Base-by-base conservation (phyloP, 805 yeast genomes). In the Schizosaccharomyces lindneri region DNA sequence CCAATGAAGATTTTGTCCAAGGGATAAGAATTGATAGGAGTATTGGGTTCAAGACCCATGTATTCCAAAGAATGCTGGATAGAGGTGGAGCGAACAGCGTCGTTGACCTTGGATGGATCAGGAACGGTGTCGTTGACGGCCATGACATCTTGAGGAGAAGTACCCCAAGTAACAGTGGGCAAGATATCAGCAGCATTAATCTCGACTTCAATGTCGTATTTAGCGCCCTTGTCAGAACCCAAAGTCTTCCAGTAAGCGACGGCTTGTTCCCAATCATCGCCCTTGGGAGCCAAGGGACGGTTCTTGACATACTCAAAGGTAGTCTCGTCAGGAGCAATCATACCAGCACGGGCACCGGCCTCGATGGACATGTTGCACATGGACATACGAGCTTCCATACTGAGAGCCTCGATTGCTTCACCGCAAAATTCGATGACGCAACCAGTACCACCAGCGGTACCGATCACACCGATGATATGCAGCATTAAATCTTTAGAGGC, bases 391-490 rank as follows among this genome's bases (percentile, higher is more conserved):
- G 97, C 96, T 75, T 93, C 98, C 88, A 93, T 87, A 41, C 95
- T 81, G 64, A 93, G 78, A 65, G 79, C 81, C 73, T 85, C 87
- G 68, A 93, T 89, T 63, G 97, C 97, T 67, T 83, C 81, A 72
- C 98, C 98, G 60, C 95, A 93, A 74, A 90, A 93, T 75, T 93
- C 98, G 71, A 93, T 86, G 63, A 93, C 98, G 68, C 82, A 77
- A 62, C 98, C 98, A 63, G 97, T 93, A 75, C 98, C 98, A 74
- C 98, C 98, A 64, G 98, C 98, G 66, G 98, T 93, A 75, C 98
- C 98, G 70, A 93, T 93, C 61, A 83, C 82, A 67, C 97, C 96
- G 70, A 93, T 93, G 55, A 93, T 93, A 72, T 93, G 97, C 64
- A 93, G 78, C 66, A 93, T 83, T 68, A 93, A 77, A 75, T 93